Base-by-base conservation (phyloP, 257 asterid genomes). In the Osmanthus fragrans region DNA sequence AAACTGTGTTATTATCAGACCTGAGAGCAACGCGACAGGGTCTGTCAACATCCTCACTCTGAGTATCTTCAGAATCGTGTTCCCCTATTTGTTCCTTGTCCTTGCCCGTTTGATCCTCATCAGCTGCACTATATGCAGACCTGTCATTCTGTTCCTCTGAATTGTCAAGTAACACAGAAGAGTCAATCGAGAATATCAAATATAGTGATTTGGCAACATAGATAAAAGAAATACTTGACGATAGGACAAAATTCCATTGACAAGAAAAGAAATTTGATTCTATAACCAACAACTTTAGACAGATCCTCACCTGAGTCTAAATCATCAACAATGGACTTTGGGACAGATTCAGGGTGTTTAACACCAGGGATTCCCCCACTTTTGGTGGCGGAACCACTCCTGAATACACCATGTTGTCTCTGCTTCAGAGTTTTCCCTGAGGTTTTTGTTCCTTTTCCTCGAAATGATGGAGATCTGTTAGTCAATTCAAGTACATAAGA, bases 371-470 rank as follows among this genome's bases (percentile, higher is more conserved):
- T 82, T 72, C 80, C 86, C 78, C 83, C 88, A 74, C 88, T 84
- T 83, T 73, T 84, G 27, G 63, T 77, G 42, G 88, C 83, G 82
- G 85, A 86, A 76, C 76, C 76, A 71, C 81, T 80, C 87, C 87
- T 87, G 64, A 84, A 76, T 40, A 51, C 73, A 60, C 80, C 80
- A 67, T 86, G 84, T 78, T 73, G 89, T 75, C 70, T 85, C 81
- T 79, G 82, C 64, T 86, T 88, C 23, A 88, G 63, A 76, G 89
- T 87, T 84, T 87, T 92, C 65, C 91, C 85, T 39, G 97, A 97
- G 75, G 96, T 93, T 82, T 97, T 86, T 85, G 85, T 93, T 66
- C 92, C 88, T 86, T 89, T 90, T 66, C 84, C 85, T 88, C 86
- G 88, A 78, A 96, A 85, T 79, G 90, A 74, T 49, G 87, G 84